Conservation (phyloP, 345 rosid genomes). For the Gynandropsis gynandra region DNA sequence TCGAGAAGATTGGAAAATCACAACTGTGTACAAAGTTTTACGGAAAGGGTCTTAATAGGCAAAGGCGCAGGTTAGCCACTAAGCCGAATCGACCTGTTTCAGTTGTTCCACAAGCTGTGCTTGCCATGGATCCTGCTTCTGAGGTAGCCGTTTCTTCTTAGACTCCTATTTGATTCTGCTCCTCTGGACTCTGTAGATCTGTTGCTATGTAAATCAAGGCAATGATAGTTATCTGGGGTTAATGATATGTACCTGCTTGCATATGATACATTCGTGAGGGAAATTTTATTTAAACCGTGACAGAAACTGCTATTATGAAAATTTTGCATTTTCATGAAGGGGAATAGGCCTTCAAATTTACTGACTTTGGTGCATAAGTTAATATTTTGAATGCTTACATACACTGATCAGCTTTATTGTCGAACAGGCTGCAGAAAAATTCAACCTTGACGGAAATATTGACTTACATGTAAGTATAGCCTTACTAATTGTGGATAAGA, state of each 20-base stretch:
- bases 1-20: constrained; percentile 29
- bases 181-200: too few species aligned
- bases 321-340: constrained; percentile 2
- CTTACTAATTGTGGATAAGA: constrained; percentile 8
- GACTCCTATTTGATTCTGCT: not conserved
- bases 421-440: constrained; percentile 60
- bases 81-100: constrained; percentile 32
- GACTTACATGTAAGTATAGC: constrained; percentile 62
- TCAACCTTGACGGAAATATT: constrained; percentile 64
- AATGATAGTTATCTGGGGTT: constrained; percentile 2
- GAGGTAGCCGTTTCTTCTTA: constrained; percentile 36
- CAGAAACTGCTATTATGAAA: not conserved
- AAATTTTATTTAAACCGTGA: not conserved
- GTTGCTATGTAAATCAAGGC: not conserved
- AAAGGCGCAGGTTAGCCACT: constrained; percentile 28
- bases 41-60: constrained; percentile 36
- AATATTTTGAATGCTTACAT: constrained; percentile 8
- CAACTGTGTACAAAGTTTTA: constrained; percentile 34
- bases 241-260: constrained; percentile 9
- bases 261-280: not conserved
- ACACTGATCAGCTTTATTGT: constrained; percentile 29
- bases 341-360: constrained; percentile 3
- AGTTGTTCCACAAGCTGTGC: constrained; percentile 51
- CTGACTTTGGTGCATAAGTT: constrained; percentile 11
- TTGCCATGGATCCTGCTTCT: constrained; percentile 62